These are phyloP conservation scores for Sechiopsis laciniata DNA, from an alignment of 306 rosid genomes.

Conservation along the genomic window DNA sequence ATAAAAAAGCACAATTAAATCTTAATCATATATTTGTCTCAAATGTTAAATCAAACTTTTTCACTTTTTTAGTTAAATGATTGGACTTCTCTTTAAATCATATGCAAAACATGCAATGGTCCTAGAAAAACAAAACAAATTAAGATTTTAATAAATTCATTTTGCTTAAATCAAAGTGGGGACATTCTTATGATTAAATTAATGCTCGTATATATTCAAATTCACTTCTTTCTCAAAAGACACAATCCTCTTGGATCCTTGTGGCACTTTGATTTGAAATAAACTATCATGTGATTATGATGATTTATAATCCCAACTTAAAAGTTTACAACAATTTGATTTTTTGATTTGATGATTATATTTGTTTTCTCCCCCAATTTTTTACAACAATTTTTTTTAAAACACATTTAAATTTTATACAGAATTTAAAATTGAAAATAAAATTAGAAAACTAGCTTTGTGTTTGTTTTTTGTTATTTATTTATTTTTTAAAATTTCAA, in stretches of 20 bases:
- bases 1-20: slow-evolving; percentile 11
- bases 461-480: too few relatives aligned
- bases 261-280: not conserved
- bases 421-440: too few relatives aligned
- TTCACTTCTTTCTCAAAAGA: not conserved
- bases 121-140: not conserved
- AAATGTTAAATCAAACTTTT: slow-evolving; percentile 15
- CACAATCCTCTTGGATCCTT: not conserved
- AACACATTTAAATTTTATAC: too few relatives aligned
- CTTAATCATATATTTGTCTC: slow-evolving; percentile 6
- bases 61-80: not conserved
- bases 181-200: not conserved
- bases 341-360: too few relatives aligned
- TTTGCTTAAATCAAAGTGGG: not conserved
- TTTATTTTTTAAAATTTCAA: too few relatives aligned
- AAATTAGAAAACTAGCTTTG: too few relatives aligned
- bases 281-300: not conserved
- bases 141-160: not conserved
- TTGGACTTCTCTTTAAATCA: slow-evolving; percentile 1
- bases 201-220: not conserved
- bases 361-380: too few relatives aligned
- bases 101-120: slow-evolving; percentile 3
- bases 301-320: not conserved
- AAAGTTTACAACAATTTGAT: too few relatives aligned
- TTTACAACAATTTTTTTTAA: too few relatives aligned